A percentile compares a stretch with the other conserved stretches of the same genome.
Evolutionary conservation across 2,329 filamentous ascomycete genomes (phyloP).

Genomic region (Zarea fungicola): DNA sequence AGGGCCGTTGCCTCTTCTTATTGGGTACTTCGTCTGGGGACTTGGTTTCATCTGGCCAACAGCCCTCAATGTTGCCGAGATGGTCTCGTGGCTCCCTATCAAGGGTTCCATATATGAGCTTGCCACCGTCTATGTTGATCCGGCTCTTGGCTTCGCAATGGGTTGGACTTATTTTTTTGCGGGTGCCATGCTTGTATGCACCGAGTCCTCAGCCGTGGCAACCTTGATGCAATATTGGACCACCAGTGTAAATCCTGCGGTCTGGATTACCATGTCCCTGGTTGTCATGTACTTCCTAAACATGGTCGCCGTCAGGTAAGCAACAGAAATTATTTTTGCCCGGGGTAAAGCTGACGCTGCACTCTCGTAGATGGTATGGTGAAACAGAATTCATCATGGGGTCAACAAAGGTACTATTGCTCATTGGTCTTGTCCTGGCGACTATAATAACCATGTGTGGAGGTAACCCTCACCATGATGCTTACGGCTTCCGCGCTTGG

Average conservation of each 20-base stretch:
- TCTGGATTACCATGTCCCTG: conserved; percentile 45
- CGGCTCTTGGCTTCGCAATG: conserved; percentile 51
- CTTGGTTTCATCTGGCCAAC: conserved; percentile 39
- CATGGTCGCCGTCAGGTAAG: conserved; percentile 38
- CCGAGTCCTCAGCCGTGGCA: conserved; percentile 39
- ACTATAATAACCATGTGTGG: conserved; percentile 66
- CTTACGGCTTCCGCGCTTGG: conserved; percentile 61
- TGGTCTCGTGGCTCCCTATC: conserved; percentile 52
- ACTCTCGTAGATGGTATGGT: conserved; percentile 35
- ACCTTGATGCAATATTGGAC: conserved; percentile 42
- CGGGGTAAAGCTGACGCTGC: too few species aligned
- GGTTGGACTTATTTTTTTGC: conserved; percentile 48
- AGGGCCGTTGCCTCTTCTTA: conserved; percentile 38
- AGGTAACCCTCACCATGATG: conserved; percentile 57
- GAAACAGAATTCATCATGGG: conserved; percentile 51
- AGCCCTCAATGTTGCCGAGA: conserved; percentile 48
- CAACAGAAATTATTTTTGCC: too few species aligned
- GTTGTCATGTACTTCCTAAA: conserved; percentile 42
- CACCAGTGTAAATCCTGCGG: conserved; percentile 37
- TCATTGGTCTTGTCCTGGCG: conserved; percentile 53
- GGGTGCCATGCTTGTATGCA: conserved; percentile 40
- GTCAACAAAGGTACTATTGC: conserved; percentile 44
- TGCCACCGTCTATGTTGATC: conserved; percentile 50
- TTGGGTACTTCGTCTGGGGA: conserved; percentile 41
- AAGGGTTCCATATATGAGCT: conserved; percentile 51